Evolutionary conservation across 176 grass and related monocot genomes (phyloP), one percentile per base, ranked within the genome.

Genomic region (Elymus sibiricus): DNA sequence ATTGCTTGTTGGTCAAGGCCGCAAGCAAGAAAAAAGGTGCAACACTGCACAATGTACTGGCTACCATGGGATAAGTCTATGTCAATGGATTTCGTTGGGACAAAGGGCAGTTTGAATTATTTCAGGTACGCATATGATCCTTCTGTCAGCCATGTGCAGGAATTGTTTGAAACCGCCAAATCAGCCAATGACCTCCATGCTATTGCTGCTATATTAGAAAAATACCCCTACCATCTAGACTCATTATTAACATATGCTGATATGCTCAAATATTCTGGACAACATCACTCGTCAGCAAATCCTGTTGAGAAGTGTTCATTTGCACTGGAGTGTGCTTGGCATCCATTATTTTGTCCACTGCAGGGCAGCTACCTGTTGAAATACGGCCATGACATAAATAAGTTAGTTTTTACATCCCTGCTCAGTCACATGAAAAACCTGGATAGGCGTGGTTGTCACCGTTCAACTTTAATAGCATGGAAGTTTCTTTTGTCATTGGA

Each of bases 371-470:
- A 76, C 82, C 93, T 89, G 66, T 84, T 98, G 85, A 98, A 95
- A 87, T 98, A 90, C 84, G 76, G n/a, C 40, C 91, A 95, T 77
- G 95, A 94, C 81, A 89, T 78, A 75, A 98, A 98, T 77, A 98
- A 98, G 76, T 85, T 93, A 85, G 79, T 94, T 42, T 95, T 94
- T 85, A 87, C 88, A 74, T 85, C 93, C 55, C 90, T 95, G 74
- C 95, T 95, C 82, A 92, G 88, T 59, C 95, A 95, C 82, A 98
- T 98, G 95, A 95, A 92, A 74, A 92, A 88, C 77, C 87, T 98
- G 1, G 39, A 42, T 42, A 42, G 39, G 88, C 91, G 7, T 42
- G 9, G 7, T 42, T 42, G 39, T 42, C 39, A 42, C 39, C 39
- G 39, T 42, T 42, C 2, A 42, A 9, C 39, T 42, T 42, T 42